Percentiles rank a stretch among this genome's conserved stretches.
phyloP scores from a whole-genome alignment of 1,284 basidiomycete genomes.

The Austroboletus niveus region DNA sequence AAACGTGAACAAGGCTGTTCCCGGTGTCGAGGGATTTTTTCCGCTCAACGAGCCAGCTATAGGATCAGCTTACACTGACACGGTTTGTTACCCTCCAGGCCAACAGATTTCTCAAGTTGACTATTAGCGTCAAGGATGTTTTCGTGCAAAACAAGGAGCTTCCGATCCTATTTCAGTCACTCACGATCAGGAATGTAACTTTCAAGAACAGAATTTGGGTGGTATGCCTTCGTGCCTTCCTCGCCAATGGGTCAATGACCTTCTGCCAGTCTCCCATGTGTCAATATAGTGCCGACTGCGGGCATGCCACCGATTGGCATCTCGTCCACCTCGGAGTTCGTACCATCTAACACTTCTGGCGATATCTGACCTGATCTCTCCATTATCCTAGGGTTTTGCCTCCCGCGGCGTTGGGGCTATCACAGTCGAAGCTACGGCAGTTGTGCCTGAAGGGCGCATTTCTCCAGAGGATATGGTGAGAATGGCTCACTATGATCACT shows the following conservation, averaged over 20 bases:
- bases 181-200: constrained; percentile 58
- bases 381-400: constrained; percentile 47
- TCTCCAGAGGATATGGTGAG: constrained; percentile 61
- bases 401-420: constrained; percentile 63
- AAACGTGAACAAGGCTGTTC: constrained; percentile 47
- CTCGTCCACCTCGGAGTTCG: constrained; percentile 68
- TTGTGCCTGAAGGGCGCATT: constrained; percentile 77
- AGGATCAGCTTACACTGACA: constrained; percentile 44
- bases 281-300: constrained; percentile 71
- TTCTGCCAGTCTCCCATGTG: constrained; percentile 70
- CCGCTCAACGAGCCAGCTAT: constrained; percentile 63
- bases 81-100: constrained; percentile 26
- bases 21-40: constrained; percentile 51
- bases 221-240: constrained; percentile 28
- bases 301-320: constrained; percentile 78
- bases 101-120: background rate
- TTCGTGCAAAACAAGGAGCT: constrained; percentile 44
- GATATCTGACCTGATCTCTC: background rate
- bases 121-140: constrained; percentile 32
- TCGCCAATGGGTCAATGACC: background rate
- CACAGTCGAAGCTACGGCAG: constrained; percentile 67
- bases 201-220: constrained; percentile 78
- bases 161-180: constrained; percentile 66
- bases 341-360: constrained; percentile 5
- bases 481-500: background rate